Conservation (phyloP, 2,329 filamentous ascomycete species). For the Polytolypa hystricis region DNA sequence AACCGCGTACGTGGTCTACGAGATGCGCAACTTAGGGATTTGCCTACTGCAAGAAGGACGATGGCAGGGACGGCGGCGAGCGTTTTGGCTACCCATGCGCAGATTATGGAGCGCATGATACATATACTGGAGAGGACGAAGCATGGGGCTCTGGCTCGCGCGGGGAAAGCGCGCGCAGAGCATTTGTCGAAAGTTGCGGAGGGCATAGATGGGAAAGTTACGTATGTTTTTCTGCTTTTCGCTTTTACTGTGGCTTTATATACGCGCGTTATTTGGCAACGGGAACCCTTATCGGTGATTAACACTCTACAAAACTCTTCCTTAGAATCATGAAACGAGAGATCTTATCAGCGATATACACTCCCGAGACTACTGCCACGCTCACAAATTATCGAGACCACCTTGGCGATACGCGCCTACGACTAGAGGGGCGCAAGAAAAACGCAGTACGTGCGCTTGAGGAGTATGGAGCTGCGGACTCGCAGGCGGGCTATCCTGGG, state of each 20-base stretch:
- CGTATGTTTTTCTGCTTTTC: constrained; percentile 18
- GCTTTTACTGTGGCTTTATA: too few relatives aligned
- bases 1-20: constrained; percentile 21
- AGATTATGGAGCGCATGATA: constrained; percentile 26
- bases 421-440: constrained; percentile 21
- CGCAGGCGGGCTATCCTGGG: constrained; percentile 8
- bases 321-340: constrained; percentile 28
- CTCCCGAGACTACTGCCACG: constrained; percentile 25
- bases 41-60: constrained; percentile 22
- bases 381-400: constrained; percentile 25
- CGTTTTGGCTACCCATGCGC: constrained; percentile 23
- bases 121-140: constrained; percentile 31
- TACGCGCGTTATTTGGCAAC: too few relatives aligned
- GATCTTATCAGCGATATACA: constrained; percentile 26
- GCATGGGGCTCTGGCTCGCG: constrained; percentile 26
- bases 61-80: constrained; percentile 26
- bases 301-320: too few relatives aligned
- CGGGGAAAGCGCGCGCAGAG: constrained; percentile 28
- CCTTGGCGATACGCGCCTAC: constrained; percentile 18
- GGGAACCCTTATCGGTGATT: too few relatives aligned
- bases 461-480: constrained; percentile 23
- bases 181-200: constrained; percentile 29
- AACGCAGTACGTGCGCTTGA: constrained; percentile 23
- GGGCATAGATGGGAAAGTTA: constrained; percentile 26
- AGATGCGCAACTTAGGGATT: constrained; percentile 20